A percentile compares a stretch with the other conserved stretches of the same genome.
Evolutionary conservation across 495 filamentous ascomycete genomes (phyloP).

Genomic region (Daldinia vernicosa): DNA sequence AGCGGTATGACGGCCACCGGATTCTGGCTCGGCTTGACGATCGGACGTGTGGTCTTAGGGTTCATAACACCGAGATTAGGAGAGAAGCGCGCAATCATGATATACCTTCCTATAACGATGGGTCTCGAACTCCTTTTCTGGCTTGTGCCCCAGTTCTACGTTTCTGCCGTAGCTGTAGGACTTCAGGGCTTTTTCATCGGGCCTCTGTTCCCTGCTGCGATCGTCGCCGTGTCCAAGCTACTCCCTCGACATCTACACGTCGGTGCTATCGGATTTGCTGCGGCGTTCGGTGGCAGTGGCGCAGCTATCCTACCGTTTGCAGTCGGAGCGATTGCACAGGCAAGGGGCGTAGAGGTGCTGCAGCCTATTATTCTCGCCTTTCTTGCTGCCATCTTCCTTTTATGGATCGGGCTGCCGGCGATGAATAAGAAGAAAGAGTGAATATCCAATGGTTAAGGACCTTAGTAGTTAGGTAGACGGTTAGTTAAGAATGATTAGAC

Average conservation of each 20-base stretch:
- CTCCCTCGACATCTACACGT: conserved; percentile 82
- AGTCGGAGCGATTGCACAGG: conserved; percentile 84
- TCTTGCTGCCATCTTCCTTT: conserved; percentile 64
- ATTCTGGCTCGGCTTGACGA: conserved; percentile 85
- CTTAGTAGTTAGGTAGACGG: too few species aligned
- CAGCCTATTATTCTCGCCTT: conserved; percentile 80
- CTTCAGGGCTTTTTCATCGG: conserved; percentile 83
- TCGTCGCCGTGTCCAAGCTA: conserved; percentile 83
- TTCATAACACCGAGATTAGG: conserved; percentile 75
- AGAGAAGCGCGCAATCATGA: conserved; percentile 70
- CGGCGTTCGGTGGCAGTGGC: conserved; percentile 80
- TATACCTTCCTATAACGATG: conserved; percentile 69
- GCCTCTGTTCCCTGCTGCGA: conserved; percentile 80
- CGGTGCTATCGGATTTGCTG: conserved; percentile 81
- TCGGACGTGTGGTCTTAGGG: conserved; percentile 75
- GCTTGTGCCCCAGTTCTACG: conserved; percentile 80
- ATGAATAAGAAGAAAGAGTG: conserved; percentile 41
- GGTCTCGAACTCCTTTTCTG: conserved; percentile 81
- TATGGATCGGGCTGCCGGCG: conserved; percentile 58
- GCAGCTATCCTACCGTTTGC: conserved; percentile 85
- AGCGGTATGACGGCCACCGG: conserved; percentile 84
- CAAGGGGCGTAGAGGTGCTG: conserved; percentile 77
- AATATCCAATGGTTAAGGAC: neutral
- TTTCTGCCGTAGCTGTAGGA: conserved; percentile 75
- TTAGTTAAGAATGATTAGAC: neutral